phyloP scores from a whole-genome alignment of 495 filamentous ascomycete species.

The Sabuloglossum arenarium region DNA sequence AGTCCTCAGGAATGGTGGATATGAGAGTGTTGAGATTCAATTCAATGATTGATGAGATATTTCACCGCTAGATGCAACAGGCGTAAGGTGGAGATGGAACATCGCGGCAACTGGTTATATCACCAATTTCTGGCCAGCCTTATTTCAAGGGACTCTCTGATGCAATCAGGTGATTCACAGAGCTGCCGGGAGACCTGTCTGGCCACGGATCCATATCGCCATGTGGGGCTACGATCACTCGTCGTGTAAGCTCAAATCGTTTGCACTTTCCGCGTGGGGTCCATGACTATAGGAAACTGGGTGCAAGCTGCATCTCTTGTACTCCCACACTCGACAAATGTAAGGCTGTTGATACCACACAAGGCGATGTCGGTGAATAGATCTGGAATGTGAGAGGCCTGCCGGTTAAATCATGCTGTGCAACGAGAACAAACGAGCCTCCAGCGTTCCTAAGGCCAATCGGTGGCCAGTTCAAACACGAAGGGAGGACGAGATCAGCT shows the following conservation, averaged over 20 bases:
- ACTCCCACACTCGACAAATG: conserved; percentile 1
- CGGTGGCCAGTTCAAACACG: neutral
- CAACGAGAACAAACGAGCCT: neutral
- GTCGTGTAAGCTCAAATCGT: neutral
- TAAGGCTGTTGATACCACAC: neutral
- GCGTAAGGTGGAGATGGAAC: conserved; percentile 3
- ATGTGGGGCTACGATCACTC: neutral
- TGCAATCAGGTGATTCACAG: neutral
- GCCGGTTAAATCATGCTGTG: neutral
- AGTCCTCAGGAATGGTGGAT: neutral
- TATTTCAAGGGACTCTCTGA: neutral
- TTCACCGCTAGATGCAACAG: conserved; percentile 3
- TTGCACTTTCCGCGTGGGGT: neutral
- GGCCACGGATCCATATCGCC: neutral
- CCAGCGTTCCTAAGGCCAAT: neutral
- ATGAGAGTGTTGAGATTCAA: neutral
- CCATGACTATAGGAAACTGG: neutral
- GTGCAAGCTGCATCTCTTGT: conserved; percentile 2
- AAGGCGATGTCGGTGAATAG: neutral
- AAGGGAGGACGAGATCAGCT: too few relatives aligned
- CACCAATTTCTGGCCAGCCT: conserved; percentile 1
- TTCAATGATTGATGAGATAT: conserved; percentile 3
- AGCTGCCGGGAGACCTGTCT: neutral
- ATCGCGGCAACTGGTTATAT: conserved; percentile 3
- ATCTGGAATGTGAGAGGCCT: neutral